Evolutionary conservation across 2,329 filamentous ascomycete species (phyloP).

Genomic region (Pseudogymnoascus destructans): DNA sequence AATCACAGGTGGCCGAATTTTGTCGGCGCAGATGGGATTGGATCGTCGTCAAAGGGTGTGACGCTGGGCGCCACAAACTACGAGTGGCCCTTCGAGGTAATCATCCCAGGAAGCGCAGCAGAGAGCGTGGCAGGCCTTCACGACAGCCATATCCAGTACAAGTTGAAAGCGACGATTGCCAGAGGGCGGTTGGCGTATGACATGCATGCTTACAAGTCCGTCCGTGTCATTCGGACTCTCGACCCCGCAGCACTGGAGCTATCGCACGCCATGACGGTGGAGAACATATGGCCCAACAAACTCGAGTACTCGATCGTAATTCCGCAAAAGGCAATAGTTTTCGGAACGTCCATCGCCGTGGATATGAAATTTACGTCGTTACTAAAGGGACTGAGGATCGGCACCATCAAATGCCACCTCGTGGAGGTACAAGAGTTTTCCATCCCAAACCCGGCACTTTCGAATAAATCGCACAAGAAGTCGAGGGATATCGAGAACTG

Average conservation of each 20-base stretch:
- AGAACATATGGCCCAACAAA: conserved; percentile 97
- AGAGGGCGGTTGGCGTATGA: conserved; percentile 83
- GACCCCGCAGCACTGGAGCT: conserved; percentile 65
- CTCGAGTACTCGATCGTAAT: conserved; percentile 90
- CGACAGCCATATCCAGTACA: conserved; percentile 80
- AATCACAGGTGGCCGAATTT: conserved; percentile 59
- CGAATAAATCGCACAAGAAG: conserved; percentile 44
- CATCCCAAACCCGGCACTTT: conserved; percentile 34
- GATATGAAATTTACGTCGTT: conserved; percentile 81
- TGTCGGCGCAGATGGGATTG: conserved; percentile 36
- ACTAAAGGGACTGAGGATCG: conserved; percentile 75
- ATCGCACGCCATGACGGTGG: conserved; percentile 82
- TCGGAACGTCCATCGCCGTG: conserved; percentile 73
- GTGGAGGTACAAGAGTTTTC: conserved; percentile 65
- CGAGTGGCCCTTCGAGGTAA: conserved; percentile 67
- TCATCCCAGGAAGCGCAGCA: conserved; percentile 57
- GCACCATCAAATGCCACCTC: conserved; percentile 68
- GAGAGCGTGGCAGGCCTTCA: conserved; percentile 86
- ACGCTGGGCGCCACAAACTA: conserved; percentile 62
- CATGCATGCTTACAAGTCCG: conserved; percentile 62
- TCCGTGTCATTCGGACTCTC: conserved; percentile 66
- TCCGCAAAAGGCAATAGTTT: conserved; percentile 86
- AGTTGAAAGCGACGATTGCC: conserved; percentile 78
- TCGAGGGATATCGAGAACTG: conserved; percentile 51
- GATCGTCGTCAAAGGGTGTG: conserved; percentile 37